Evolutionary conservation across 257 asterid species (phyloP).

Genomic region (Nicotiana obtusifolia): DNA sequence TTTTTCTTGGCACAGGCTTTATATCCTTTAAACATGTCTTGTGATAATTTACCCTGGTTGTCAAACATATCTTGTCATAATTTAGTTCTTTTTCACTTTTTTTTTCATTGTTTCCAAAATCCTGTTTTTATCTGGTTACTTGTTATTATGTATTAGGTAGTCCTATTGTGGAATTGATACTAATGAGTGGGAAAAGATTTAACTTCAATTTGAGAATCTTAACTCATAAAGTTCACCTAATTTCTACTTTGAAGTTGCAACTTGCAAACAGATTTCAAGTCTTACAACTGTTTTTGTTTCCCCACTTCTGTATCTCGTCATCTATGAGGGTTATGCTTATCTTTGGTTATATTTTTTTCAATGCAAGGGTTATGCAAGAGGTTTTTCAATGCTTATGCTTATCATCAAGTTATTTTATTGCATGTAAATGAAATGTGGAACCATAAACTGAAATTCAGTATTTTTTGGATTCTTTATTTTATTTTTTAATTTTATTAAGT

Average conservation of each 20-base stretch:
- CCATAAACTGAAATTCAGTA: too few relatives aligned
- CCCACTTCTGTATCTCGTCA: background rate
- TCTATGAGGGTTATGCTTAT: background rate
- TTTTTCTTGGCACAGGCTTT: background rate
- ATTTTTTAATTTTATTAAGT: too few relatives aligned
- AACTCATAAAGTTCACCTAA: background rate
- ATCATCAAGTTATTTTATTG: too few relatives aligned
- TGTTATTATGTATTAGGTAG: background rate
- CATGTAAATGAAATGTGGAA: too few relatives aligned
- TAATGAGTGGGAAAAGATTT: background rate
- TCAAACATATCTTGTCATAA: background rate
- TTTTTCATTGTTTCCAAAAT: too few relatives aligned
- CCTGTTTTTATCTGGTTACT: background rate
- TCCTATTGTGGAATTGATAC: background rate
- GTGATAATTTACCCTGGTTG: background rate
- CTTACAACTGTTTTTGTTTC: background rate
- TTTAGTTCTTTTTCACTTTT: too few relatives aligned
- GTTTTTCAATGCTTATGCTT: too few relatives aligned
- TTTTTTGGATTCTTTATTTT: too few relatives aligned
- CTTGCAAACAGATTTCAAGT: background rate
- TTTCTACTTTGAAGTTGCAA: background rate
- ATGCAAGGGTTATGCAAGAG: background rate
- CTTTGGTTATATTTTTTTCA: background rate
- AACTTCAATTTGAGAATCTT: background rate
- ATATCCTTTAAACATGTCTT: background rate